Evolutionary conservation across 495 filamentous ascomycete genomes (phyloP), one percentile per base, ranked within the genome.

Genomic region (Collariella sp.): DNA sequence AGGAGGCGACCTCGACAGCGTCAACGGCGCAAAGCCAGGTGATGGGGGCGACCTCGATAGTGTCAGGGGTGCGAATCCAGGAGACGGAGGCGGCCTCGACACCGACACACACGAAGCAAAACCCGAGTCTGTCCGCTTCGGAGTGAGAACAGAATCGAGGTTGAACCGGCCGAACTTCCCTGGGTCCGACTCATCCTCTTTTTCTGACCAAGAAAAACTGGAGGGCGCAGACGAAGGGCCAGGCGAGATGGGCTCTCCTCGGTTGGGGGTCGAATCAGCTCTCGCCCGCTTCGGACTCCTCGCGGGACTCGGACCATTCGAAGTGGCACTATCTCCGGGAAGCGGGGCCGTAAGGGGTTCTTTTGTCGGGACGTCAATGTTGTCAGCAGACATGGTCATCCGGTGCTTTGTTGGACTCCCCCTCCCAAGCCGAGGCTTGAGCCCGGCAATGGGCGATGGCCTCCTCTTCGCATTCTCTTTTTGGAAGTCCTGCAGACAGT

Each of bases 401-500:
- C 77, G 66, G 59, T 81, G 76, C 58, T 76, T 76, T 13, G 69
- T 69, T 46, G 75, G 72, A 44, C 71, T 74, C 54, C n/a, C n/a
- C n/a, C 68, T 66, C 39, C 69, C 74, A 29, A 72, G 74, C 16
- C 74, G 67, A 34, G 69, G 70, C 54, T 77, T 78, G 53, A 70
- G 73, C 58, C 66, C 65, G 7, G 68, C 65, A 36, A 64, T 70
- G n/a, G 65, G 62, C 10, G 53, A n/a, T 0, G 72, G 63, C 54
- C 64, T 76, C 63, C 73, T 76, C 59, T 77, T 79, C 4, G 77
- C 60, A 9, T 89, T 70, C 56, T 83, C 80, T 58, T 83, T 82
- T 55, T 87, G 80, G 70, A 95, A 98, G 64, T 98, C 93, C 36
- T 94, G 91, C 46, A 98, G 76, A 67, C 93, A 91, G 72, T 96